A percentile compares a stretch with the other conserved stretches of the same genome.
Conservation (phyloP, 257 asterid genomes). For the Petrea volubilis region DNA sequence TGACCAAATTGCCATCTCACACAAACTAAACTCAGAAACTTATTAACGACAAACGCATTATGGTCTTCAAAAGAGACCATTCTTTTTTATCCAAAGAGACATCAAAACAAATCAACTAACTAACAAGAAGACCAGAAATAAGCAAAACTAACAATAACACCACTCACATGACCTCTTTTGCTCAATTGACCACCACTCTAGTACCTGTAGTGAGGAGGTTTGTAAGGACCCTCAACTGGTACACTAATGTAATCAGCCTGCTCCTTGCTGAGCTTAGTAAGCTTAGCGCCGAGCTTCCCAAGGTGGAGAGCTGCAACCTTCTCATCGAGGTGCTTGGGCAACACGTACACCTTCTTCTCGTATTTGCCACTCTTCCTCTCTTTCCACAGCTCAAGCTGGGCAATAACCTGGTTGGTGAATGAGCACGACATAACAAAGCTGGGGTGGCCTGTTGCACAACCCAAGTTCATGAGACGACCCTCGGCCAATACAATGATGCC, state of each 20-base stretch:
- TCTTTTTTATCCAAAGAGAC: neutral
- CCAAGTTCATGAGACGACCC: conserved; percentile 49
- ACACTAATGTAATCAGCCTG: conserved; percentile 39
- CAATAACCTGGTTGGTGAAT: conserved; percentile 45
- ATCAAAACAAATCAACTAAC: too few species aligned
- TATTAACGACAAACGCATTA: neutral
- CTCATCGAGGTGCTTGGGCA: conserved; percentile 47
- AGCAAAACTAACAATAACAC: neutral
- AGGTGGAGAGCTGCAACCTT: conserved; percentile 48
- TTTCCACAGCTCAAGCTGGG: conserved; percentile 47
- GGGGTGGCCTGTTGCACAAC: conserved; percentile 49
- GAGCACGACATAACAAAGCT: conserved; percentile 52
- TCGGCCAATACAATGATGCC: conserved; percentile 41
- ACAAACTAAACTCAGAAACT: conserved; percentile 4
- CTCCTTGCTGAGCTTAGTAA: conserved; percentile 40
- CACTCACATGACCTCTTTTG: neutral
- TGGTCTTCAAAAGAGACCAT: conserved; percentile 6
- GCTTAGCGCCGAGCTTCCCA: conserved; percentile 42
- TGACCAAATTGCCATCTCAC: neutral
- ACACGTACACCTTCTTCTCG: conserved; percentile 37
- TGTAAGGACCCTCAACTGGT: conserved; percentile 46
- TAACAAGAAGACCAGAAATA: neutral
- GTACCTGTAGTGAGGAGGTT: conserved; percentile 45
- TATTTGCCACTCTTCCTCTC: conserved; percentile 39
- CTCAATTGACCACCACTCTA: neutral